Conservation (phyloP, 2,329 filamentous ascomycete genomes). For the Ophiocordyceps australis region DNA sequence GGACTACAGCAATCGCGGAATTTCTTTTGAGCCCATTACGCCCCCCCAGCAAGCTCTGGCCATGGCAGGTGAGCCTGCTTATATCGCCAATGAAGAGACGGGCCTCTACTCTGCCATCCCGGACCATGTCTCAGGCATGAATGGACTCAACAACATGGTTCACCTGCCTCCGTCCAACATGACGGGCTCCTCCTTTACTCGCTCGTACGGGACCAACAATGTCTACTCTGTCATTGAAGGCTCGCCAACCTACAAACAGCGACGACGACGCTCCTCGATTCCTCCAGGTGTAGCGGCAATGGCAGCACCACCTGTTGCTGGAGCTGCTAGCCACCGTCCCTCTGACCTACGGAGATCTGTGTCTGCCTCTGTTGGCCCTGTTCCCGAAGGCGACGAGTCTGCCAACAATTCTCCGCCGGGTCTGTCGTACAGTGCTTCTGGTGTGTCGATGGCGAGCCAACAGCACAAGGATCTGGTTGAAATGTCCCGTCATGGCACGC, state of each 20-base stretch:
- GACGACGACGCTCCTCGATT: slow-evolving; percentile 82
- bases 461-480: slow-evolving; percentile 69
- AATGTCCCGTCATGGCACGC: slow-evolving; percentile 81
- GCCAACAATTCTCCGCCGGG: slow-evolving; percentile 65
- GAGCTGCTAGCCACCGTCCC: slow-evolving; percentile 51
- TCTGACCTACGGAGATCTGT: slow-evolving; percentile 86
- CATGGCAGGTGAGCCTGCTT: slow-evolving; percentile 75
- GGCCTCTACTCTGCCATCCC: slow-evolving; percentile 90
- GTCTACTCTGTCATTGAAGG: slow-evolving; percentile 95
- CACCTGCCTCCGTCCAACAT: slow-evolving; percentile 78
- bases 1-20: slow-evolving; percentile 89
- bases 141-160: slow-evolving; percentile 73
- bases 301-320: slow-evolving; percentile 46
- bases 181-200: slow-evolving; percentile 60
- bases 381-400: slow-evolving; percentile 63
- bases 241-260: slow-evolving; percentile 96
- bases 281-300: slow-evolving; percentile 58
- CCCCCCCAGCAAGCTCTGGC: slow-evolving; percentile 78
- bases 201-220: slow-evolving; percentile 54
- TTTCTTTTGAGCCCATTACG: slow-evolving; percentile 93
- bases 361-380: slow-evolving; percentile 69
- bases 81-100: slow-evolving; percentile 96
- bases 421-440: slow-evolving; percentile 52
- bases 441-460: slow-evolving; percentile 40
- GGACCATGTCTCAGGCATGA: slow-evolving; percentile 57